Evolutionary conservation across 2,329 filamentous ascomycete species (phyloP).

Genomic region (Botrytis fabae): DNA sequence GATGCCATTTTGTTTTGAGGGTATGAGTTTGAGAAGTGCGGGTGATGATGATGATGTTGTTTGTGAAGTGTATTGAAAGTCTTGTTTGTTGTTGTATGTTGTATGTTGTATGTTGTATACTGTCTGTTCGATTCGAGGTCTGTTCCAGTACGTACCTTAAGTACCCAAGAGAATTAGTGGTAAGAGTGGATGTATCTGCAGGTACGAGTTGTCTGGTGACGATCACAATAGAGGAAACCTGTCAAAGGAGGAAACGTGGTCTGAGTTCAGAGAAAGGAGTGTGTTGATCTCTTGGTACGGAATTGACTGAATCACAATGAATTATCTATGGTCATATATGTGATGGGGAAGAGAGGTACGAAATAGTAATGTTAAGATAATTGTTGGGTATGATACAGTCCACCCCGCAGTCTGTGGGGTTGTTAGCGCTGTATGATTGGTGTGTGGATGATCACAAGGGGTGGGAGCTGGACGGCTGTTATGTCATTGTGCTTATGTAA

Average conservation of each 20-base stretch:
- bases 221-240: background rate
- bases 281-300: background rate
- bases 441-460: slow-evolving; percentile 1
- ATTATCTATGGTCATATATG: background rate
- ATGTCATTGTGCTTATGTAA: slow-evolving; percentile 16
- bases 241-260: slow-evolving; percentile 14
- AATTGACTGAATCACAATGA: background rate
- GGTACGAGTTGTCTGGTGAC: slow-evolving; percentile 12
- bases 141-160: background rate
- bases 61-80: background rate
- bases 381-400: slow-evolving; percentile 2
- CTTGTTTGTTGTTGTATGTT: background rate
- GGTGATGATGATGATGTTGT: background rate
- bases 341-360: background rate
- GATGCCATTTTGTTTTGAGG: slow-evolving; percentile 43
- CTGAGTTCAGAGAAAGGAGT: background rate
- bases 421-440: background rate
- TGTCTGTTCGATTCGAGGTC: background rate
- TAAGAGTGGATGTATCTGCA: slow-evolving; percentile 11
- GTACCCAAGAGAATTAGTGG: background rate
- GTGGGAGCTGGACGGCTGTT: background rate
- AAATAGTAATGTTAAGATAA: background rate
- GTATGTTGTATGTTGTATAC: background rate
- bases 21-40: background rate
- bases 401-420: slow-evolving; percentile 14